These are phyloP conservation scores for Clonostachys byssicola DNA, from an alignment of 2,329 filamentous ascomycete species.

Conservation along the genomic window DNA sequence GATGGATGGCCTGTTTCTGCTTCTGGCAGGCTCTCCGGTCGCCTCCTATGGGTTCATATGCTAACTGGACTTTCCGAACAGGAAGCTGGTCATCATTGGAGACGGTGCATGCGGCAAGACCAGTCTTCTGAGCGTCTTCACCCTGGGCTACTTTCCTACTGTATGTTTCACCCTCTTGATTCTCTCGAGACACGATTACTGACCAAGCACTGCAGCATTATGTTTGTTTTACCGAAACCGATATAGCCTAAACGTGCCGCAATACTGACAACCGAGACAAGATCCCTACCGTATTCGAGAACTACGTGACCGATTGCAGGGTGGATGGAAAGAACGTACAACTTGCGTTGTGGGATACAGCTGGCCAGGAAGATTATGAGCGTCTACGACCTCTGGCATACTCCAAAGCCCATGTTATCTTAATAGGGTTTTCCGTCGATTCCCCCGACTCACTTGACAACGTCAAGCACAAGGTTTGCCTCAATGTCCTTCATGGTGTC, in stretches of 20 bases:
- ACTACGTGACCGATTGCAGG: conserved; percentile 98
- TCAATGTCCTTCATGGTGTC: not conserved
- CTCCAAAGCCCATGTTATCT: conserved; percentile 92
- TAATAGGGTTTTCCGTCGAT: conserved; percentile 94
- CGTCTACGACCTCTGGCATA: conserved; percentile 91
- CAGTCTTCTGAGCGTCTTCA: conserved; percentile 95
- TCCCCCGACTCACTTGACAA: conserved; percentile 96
- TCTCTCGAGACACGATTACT: not conserved
- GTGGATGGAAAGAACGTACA: conserved; percentile 99
- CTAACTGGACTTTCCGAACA: conserved; percentile 27
- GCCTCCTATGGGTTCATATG: not conserved
- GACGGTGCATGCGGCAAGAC: conserved; percentile 99
- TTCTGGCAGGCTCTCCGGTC: not conserved
- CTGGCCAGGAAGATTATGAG: conserved; percentile 98
- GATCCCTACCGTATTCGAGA: conserved; percentile 98
- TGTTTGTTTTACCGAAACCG: conserved; percentile 34
- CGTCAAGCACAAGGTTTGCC: conserved; percentile 86
- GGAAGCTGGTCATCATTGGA: conserved; percentile 95
- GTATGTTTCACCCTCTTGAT: conserved; percentile 50
- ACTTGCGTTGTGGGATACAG: conserved; percentile 98
- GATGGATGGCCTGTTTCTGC: not conserved
- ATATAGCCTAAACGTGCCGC: conserved; percentile 1
- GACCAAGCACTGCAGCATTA: conserved; percentile 44
- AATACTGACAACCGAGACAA: conserved; percentile 28
- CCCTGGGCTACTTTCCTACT: conserved; percentile 94